These are phyloP conservation scores for Phascolomyces articulosus DNA, from an alignment of 371 early-diverging fungal species.

Conservation along the genomic window DNA sequence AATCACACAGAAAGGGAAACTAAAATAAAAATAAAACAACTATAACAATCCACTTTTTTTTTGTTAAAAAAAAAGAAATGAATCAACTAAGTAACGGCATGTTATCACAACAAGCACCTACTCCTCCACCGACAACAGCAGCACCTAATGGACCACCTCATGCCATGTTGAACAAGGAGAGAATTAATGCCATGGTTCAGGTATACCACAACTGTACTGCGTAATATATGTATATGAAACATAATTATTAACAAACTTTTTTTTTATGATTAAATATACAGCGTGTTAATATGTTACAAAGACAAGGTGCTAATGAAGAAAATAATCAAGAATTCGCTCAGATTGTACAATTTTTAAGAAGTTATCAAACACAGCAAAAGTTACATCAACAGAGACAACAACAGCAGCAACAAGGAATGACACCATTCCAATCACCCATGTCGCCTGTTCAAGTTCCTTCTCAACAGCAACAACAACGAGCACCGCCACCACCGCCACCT, in stretches of 20 bases:
- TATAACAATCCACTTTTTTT: too few species aligned
- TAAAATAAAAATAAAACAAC: too few species aligned
- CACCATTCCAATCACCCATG: constrained; percentile 4
- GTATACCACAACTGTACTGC: constrained; percentile 16
- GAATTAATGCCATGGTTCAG: constrained; percentile 38
- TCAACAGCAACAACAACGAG: constrained; percentile 6
- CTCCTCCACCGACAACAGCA: constrained; percentile 1
- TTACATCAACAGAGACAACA: constrained; percentile 9
- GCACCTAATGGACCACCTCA: constrained; percentile 15
- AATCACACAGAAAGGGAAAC: too few species aligned
- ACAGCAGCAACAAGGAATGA: neutral
- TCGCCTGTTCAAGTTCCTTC: constrained; percentile 15
- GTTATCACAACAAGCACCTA: neutral
- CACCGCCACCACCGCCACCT: constrained; percentile 1
- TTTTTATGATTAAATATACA: constrained; percentile 3
- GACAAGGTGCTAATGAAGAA: constrained; percentile 70
- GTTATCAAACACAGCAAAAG: constrained; percentile 36
- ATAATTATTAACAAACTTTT: neutral
- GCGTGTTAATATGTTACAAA: constrained; percentile 48
- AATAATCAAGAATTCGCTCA: constrained; percentile 70
- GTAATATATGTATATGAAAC: too few species aligned
- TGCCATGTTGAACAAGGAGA: constrained; percentile 40
- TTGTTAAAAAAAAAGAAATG: neutral
- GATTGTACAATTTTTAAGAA: constrained; percentile 62
- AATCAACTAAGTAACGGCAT: constrained; percentile 8